Evolutionary conservation across 1,284 basidiomycete genomes (phyloP), one percentile per base, ranked within the genome.

Genomic region (Trametes hirsuta): DNA sequence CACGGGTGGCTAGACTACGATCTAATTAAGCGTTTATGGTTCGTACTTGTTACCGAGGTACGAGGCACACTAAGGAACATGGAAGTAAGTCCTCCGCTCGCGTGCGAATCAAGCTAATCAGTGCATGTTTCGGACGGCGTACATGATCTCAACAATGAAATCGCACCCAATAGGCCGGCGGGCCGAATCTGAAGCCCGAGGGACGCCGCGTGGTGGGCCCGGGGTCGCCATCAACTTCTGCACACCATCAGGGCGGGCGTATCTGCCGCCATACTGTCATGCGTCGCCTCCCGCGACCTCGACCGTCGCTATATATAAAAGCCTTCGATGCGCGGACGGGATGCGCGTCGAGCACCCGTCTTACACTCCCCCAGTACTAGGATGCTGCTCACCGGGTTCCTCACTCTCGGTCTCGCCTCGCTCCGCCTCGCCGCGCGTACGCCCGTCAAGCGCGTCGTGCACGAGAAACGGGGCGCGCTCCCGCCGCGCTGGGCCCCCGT

Each of bases 401-500:
- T 61, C 51, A 10, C 49, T 22, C 50, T 59, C 44, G 54, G 55
- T 24, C 53, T 61, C 42, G 56, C 50, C 10, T 53, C 56, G 4
- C 47, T 61, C 39, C 37, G 59, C 4, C 36, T 47, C 39, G 59
- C 59, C 14, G 39, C 59, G 39, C 62, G 52, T 25, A 41, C 44
- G 3, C 63, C 53, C 21, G 44, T 50, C 24, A 61, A 50, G 24
- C 67, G 60, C 68, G 74, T 78, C 36, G 62, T 78, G 3, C 78
- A 80, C 63, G 78, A 79, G 62, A 73, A 71, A 50, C 74, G 79
- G 46, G 61, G 68, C 6, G 55, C 67, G 42, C 60, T 72, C 3
- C 79, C 78, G 6, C 39, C 60, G 24, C 76, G 76, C 30, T 81
- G 79, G 80, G 63, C 58, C 12, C 71, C 66, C 24, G 59, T 71